Evolutionary conservation across 1,284 basidiomycete genomes (phyloP).

Genomic region (Ceratobasidium sp.): DNA sequence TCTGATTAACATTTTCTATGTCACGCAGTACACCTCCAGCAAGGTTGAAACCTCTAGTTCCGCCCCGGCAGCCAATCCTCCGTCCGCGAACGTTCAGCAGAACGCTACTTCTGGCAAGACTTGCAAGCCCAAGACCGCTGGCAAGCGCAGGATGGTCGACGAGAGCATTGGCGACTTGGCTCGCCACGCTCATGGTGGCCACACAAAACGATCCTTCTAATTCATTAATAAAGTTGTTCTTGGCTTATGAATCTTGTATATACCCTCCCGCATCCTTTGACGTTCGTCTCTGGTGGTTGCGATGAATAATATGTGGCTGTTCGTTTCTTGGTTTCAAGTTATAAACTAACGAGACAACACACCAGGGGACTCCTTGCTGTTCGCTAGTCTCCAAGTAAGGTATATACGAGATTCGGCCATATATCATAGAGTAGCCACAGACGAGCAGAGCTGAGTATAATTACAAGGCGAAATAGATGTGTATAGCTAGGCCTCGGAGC

Average conservation of each 20-base stretch:
- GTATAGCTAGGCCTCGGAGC: no score
- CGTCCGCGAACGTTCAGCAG: background rate
- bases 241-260: background rate
- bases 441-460: no score
- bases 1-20: background rate
- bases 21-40: slow-evolving; percentile 13
- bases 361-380: no score
- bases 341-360: no score
- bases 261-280: background rate
- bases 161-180: slow-evolving; percentile 9
- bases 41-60: slow-evolving; percentile 45
- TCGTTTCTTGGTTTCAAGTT: no score
- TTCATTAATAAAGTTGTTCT: background rate
- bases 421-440: no score
- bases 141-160: slow-evolving; percentile 14
- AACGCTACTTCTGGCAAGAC: background rate
- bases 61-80: slow-evolving; percentile 37
- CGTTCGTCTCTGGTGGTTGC: background rate
- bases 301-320: no score
- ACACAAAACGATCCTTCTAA: slow-evolving; percentile 12
- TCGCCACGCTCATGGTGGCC: slow-evolving; percentile 20
- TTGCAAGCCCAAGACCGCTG: slow-evolving; percentile 23
- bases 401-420: no score
- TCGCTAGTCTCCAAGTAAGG: no score
- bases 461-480: no score